These are phyloP conservation scores for Auricularia auricula-judae DNA, from an alignment of 768 basidiomycete species.

Conservation along the genomic window DNA sequence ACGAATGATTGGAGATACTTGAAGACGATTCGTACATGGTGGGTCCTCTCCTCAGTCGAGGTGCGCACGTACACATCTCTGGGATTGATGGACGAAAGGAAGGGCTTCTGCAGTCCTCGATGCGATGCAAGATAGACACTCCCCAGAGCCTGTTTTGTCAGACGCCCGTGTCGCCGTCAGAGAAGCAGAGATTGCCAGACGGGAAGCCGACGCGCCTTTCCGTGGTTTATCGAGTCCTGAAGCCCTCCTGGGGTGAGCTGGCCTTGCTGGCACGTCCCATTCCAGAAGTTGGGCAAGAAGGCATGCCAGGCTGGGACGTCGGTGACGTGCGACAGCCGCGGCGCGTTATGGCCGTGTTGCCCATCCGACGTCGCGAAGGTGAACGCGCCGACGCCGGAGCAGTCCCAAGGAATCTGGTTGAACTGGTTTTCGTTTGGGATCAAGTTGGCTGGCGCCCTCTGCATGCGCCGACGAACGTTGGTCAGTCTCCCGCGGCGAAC, in stretches of 20 bases:
- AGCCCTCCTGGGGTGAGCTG: slow-evolving; percentile 36
- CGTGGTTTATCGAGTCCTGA: slow-evolving; percentile 31
- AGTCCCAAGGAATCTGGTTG: slow-evolving; percentile 31
- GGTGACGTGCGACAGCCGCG: slow-evolving; percentile 29
- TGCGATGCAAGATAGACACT: slow-evolving; percentile 33
- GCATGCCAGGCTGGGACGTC: slow-evolving; percentile 31
- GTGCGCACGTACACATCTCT: slow-evolving; percentile 33
- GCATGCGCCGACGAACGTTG: background rate
- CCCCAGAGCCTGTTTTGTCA: slow-evolving; percentile 13
- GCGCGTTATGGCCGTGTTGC: slow-evolving; percentile 10
- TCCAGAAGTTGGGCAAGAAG: slow-evolving; percentile 32
- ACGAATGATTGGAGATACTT: background rate
- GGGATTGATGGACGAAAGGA: slow-evolving; percentile 24
- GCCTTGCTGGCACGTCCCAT: slow-evolving; percentile 37
- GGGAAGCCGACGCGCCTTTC: slow-evolving; percentile 21
- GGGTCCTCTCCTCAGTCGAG: slow-evolving; percentile 34
- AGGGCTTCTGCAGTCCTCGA: slow-evolving; percentile 17
- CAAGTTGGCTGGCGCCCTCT: slow-evolving; percentile 41
- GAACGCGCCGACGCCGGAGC: slow-evolving; percentile 26
- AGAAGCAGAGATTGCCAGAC: background rate
- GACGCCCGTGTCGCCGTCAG: slow-evolving; percentile 9
- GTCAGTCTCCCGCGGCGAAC: background rate
- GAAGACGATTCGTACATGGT: slow-evolving; percentile 22
- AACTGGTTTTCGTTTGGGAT: slow-evolving; percentile 32
- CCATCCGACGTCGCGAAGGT: slow-evolving; percentile 23